Conservation (phyloP, 163 green algal species). For the Scenedesmus sp. region DNA sequence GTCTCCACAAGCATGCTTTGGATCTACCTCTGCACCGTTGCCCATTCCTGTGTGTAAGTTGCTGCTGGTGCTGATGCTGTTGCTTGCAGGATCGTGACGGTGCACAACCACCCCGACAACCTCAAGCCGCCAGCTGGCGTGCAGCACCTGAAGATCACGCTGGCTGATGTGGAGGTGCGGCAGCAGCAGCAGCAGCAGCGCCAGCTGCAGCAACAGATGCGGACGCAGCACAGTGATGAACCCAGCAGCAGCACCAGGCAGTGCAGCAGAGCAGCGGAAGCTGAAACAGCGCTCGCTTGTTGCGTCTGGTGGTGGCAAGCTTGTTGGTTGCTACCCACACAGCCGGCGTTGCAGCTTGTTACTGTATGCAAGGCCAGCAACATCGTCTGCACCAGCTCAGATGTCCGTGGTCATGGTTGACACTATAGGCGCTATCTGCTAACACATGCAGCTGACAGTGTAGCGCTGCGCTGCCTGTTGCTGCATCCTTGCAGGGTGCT, state of each 20-base stretch:
- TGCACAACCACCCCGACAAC: constrained; percentile 86
- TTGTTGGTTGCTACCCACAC: no score
- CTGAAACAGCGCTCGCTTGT: no score
- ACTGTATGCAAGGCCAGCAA: no score
- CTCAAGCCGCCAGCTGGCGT: constrained; percentile 34
- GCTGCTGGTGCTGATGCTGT: neutral
- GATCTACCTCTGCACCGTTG: neutral
- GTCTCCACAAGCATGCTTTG: neutral
- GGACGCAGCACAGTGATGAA: no score
- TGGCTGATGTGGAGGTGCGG: constrained; percentile 50
- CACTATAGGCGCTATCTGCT: no score
- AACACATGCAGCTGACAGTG: neutral
- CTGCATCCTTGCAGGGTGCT: constrained; percentile 56
- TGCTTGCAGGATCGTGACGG: constrained; percentile 73
- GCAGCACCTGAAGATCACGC: constrained; percentile 51
- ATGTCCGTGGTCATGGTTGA: no score
- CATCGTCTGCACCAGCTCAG: no score
- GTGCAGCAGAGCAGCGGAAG: no score
- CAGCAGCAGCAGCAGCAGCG: neutral
- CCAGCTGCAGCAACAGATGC: no score
- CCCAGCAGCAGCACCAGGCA: no score
- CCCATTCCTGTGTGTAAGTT: neutral
- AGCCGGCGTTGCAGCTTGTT: no score
- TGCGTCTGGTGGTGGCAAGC: no score
- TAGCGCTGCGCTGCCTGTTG: neutral